Conservation (phyloP, 2,329 filamentous ascomycete species). For the Claviceps sp. region DNA sequence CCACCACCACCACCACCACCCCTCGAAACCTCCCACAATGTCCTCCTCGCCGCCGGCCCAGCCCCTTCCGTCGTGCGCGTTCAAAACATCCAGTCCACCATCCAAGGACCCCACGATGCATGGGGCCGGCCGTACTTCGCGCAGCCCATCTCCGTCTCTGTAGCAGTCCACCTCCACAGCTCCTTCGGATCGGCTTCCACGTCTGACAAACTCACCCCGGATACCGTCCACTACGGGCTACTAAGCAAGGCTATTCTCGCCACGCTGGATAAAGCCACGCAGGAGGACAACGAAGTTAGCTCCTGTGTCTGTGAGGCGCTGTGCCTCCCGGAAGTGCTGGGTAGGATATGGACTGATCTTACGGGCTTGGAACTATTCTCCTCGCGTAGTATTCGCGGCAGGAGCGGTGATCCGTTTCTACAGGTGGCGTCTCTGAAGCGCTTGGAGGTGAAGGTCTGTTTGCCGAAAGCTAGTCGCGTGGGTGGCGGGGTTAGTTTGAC, state of each 20-base stretch:
- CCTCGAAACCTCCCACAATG: not conserved
- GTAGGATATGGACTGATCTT: slow-evolving; percentile 20
- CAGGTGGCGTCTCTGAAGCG: slow-evolving; percentile 24
- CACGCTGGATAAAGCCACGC: slow-evolving; percentile 23
- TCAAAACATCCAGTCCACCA: slow-evolving; percentile 44
- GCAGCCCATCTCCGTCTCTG: slow-evolving; percentile 51
- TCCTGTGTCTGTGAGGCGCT: slow-evolving; percentile 1
- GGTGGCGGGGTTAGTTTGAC: slow-evolving; percentile 46
- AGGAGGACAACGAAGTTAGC: not conserved
- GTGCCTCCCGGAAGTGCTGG: slow-evolving; percentile 16
- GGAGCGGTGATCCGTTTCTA: slow-evolving; percentile 16
- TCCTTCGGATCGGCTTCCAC: slow-evolving; percentile 45
- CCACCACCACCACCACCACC: not conserved
- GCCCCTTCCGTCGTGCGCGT: slow-evolving; percentile 40
- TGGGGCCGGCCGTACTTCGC: slow-evolving; percentile 48
- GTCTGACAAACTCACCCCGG: slow-evolving; percentile 47
- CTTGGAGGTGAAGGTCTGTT: slow-evolving; percentile 37
- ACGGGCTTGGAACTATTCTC: slow-evolving; percentile 12
- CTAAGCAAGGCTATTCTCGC: slow-evolving; percentile 52
- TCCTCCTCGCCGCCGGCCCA: slow-evolving; percentile 10
- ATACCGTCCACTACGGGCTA: slow-evolving; percentile 63
- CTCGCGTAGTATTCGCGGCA: not conserved
- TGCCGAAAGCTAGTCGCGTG: slow-evolving; percentile 57
- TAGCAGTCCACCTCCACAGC: slow-evolving; percentile 40
- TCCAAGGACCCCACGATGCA: slow-evolving; percentile 48